A percentile compares a stretch with the other conserved stretches of the same genome.
These are phyloP conservation scores for Globisporangium echinulatum DNA, from an alignment of 352 stramenopile species.

Conservation along the genomic window DNA sequence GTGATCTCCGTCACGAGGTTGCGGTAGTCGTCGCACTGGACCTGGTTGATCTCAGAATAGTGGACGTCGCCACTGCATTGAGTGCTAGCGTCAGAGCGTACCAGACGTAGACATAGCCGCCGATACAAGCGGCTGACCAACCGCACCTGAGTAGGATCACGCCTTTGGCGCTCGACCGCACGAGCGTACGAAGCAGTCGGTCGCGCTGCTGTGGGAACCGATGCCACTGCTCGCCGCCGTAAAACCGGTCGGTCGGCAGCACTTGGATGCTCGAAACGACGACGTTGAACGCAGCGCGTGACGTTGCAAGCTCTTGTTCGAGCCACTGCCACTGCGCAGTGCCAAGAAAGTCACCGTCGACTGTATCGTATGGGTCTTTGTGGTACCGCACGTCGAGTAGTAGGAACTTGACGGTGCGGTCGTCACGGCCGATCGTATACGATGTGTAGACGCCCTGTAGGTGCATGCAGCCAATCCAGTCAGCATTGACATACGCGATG, in stretches of 20 bases:
- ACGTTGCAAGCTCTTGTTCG: conserved; percentile 67
- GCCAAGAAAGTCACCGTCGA: conserved; percentile 69
- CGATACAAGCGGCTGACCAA: neutral
- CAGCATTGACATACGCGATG: neutral
- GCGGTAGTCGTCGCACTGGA: conserved; percentile 69
- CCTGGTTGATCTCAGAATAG: conserved; percentile 89
- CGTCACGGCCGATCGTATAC: conserved; percentile 58
- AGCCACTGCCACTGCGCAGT: conserved; percentile 81
- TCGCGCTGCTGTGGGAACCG: conserved; percentile 81
- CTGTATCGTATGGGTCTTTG: conserved; percentile 59
- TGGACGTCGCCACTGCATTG: conserved; percentile 82
- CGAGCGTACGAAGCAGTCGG: conserved; percentile 80
- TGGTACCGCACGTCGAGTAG: conserved; percentile 86
- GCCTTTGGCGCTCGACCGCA: conserved; percentile 75
- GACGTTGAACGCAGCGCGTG: conserved; percentile 88
- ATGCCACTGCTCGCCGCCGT: conserved; percentile 84
- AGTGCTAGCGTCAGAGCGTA: conserved; percentile 16
- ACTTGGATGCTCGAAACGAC: conserved; percentile 91
- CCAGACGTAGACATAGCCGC: neutral
- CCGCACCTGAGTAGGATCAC: conserved; percentile 82
- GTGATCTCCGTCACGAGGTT: conserved; percentile 83
- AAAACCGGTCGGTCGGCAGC: conserved; percentile 69
- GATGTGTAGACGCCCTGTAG: conserved; percentile 80
- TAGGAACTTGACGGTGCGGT: conserved; percentile 79
- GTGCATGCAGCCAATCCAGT: neutral